A percentile compares a stretch with the other conserved stretches of the same genome.
Evolutionary conservation across 768 basidiomycete genomes (phyloP).

Genomic region (Tricholoma sp.): DNA sequence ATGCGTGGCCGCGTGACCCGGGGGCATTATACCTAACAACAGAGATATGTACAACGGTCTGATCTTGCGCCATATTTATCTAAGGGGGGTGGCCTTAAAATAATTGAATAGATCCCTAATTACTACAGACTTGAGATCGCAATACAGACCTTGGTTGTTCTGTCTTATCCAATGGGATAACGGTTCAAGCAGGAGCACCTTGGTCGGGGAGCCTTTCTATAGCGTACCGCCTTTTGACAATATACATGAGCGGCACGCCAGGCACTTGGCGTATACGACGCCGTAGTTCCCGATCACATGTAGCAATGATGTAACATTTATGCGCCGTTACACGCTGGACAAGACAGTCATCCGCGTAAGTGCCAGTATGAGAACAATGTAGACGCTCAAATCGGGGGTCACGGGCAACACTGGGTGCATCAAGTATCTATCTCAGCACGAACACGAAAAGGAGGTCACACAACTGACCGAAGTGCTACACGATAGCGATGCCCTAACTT

Average conservation of each 20-base stretch:
- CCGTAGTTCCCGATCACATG: conserved; percentile 93
- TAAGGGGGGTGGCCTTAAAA: no score
- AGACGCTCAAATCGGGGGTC: conserved; percentile 96
- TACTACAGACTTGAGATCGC: neutral
- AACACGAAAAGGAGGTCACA: neutral
- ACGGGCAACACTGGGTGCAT: conserved; percentile 74
- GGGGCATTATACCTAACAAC: no score
- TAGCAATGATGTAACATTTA: conserved; percentile 96
- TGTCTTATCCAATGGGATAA: neutral
- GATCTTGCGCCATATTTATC: no score
- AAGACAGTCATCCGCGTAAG: conserved; percentile 99
- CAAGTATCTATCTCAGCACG: conserved; percentile 4
- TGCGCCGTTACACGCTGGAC: conserved; percentile 93
- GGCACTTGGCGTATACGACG: conserved; percentile 88
- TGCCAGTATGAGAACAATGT: conserved; percentile 86
- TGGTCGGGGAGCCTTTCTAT: conserved; percentile 95
- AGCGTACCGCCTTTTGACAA: conserved; percentile 86
- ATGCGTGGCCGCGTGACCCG: no score
- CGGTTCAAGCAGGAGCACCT: conserved; percentile 51
- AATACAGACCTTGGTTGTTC: neutral
- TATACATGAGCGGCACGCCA: conserved; percentile 96
- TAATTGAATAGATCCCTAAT: no score
- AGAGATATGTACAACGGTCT: no score
- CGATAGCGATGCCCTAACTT: conserved; percentile 96
- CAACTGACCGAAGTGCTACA: conserved; percentile 80